phyloP scores from a whole-genome alignment of 164 flowering plant genomes.

The Liriodendron chinense region DNA sequence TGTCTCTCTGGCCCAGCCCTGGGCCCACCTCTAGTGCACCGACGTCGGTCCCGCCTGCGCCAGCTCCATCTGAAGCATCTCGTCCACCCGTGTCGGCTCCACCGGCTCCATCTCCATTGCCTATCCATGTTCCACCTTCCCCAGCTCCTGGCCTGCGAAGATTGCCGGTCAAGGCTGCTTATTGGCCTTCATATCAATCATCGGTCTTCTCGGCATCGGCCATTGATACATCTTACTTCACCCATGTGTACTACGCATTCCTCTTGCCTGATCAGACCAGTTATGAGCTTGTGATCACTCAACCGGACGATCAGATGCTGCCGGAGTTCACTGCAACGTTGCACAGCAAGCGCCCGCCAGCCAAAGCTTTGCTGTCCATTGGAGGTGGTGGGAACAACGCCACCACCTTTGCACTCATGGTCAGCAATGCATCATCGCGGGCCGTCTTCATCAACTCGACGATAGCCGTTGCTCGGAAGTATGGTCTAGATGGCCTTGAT shows the following conservation, averaged over 20 bases:
- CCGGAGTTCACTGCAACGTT: conserved; percentile 22
- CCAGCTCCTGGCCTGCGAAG: too few relatives aligned
- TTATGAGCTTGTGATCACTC: conserved; percentile 16
- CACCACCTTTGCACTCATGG: conserved; percentile 22
- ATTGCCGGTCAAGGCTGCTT: too few relatives aligned
- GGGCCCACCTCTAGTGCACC: too few relatives aligned
- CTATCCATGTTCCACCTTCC: background rate
- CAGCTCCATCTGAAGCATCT: background rate
- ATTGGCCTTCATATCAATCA: conserved; percentile 27
- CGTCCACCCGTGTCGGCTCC: background rate
- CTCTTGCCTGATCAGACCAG: conserved; percentile 22
- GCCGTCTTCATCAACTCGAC: conserved; percentile 25
- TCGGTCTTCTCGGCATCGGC: conserved; percentile 13
- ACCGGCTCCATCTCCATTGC: background rate
- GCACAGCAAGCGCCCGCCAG: conserved; percentile 10
- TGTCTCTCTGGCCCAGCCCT: too few relatives aligned
- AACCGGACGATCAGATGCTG: conserved; percentile 15
- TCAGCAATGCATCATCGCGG: conserved; percentile 16
- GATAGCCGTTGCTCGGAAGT: conserved; percentile 21
- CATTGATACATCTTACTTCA: conserved; percentile 32
- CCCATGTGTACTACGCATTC: conserved; percentile 38
- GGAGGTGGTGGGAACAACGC: conserved; percentile 28
- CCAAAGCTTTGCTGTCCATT: conserved; percentile 34
- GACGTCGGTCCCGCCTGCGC: too few relatives aligned
- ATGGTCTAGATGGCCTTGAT: conserved; percentile 34